Conservation (phyloP, 1,284 basidiomycete genomes). For the Mrakiaceae sp. region DNA sequence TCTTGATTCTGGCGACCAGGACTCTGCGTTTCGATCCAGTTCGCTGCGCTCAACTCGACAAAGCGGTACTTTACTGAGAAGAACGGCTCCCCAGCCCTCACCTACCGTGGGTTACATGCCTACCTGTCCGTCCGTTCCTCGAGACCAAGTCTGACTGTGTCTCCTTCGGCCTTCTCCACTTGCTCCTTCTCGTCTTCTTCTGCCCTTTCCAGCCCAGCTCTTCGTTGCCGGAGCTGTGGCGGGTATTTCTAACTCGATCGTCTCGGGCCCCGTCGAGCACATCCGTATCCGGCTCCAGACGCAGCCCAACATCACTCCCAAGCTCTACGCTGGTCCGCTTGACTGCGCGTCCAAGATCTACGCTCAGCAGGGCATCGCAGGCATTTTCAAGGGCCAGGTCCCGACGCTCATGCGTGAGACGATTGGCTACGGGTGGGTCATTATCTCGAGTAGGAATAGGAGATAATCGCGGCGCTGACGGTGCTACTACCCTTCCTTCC, state of each 20-base stretch:
- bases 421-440: conserved; percentile 53
- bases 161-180: not conserved
- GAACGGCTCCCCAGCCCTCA: conserved; percentile 34
- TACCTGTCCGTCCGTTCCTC: not conserved
- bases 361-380: conserved; percentile 58
- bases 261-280: conserved; percentile 93
- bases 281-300: conserved; percentile 92
- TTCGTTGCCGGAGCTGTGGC: conserved; percentile 69
- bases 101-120: conserved; percentile 3
- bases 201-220: conserved; percentile 45
- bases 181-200: not conserved
- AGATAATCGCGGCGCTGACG: not conserved
- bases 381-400: conserved; percentile 86
- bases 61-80: conserved; percentile 68
- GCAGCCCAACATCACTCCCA: conserved; percentile 58
- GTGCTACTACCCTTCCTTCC: not conserved
- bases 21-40: conserved; percentile 90
- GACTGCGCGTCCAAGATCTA: conserved; percentile 78
- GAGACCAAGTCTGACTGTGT: not conserved
- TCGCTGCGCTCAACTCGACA: conserved; percentile 77
- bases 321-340: conserved; percentile 63
- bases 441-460: not conserved
- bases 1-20: conserved; percentile 4
- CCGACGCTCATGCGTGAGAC: conserved; percentile 82
- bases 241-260: conserved; percentile 80